Evolutionary conservation across 2,329 filamentous ascomycete species (phyloP), one percentile per base, ranked within the genome.

Genomic region (Pseudogymnoascus sp.): DNA sequence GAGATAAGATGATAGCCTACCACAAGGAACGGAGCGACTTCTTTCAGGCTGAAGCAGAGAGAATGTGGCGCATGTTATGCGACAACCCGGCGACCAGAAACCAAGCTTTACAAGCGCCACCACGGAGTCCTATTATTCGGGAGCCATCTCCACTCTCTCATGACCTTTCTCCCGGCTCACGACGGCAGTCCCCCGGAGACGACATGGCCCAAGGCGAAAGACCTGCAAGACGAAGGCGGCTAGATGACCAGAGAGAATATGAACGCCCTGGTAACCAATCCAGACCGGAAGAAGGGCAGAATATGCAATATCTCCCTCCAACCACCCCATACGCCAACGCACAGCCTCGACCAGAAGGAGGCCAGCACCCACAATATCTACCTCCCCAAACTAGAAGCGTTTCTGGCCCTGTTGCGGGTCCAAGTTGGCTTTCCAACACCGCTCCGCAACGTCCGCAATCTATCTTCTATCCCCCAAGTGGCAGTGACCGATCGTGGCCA

Each of bases 11-110:
- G 37, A 40, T 40, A 16, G 37, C 16, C n/a, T 16, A 40, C 14
- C n/a, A 40, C 93, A 62, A 87, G 91, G 71, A 86, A 90, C 70
- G 83, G 88, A 67, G 81, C 88, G 88, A 93, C 64, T 91, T 86
- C 72, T 93, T 93, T 72, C 83, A 86, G 53, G 79, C 79, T 7
- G 90, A 95, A 69, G 81, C 90, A 60, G 88, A 92, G 69, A 84
- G 88, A 25, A 21, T 56, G 4, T 34, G 25, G 49, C 28, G 7
- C 4, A 34, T 21, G 6, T 21, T 56, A 56, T 34, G 18, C n/a
- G 49, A 56, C n/a, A 56, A 56, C 11, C 49, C 49, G 2, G 49
- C 8, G 34, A 56, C 49, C 14, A 34, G 49, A 56, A 8, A 3
- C n/a, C 8, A 7, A 12, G 49, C 25, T 34, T 18, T 56, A 25